phyloP scores from a whole-genome alignment of 352 stramenopile species.

The Pythium aphanidermatum region DNA sequence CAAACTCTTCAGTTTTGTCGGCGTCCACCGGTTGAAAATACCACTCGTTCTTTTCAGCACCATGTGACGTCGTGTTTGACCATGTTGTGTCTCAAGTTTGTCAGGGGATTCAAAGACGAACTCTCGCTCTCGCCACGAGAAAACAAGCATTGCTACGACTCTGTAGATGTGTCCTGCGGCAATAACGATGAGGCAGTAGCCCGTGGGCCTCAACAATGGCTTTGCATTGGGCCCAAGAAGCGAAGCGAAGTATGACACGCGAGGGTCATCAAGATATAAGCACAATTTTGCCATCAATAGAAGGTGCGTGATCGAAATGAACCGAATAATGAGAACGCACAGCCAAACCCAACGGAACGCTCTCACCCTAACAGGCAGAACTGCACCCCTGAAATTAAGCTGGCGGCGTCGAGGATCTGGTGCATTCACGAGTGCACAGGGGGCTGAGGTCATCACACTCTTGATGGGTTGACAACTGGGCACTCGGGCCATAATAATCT shows the following conservation, averaged over 20 bases:
- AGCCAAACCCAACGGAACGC: slow-evolving; percentile 1
- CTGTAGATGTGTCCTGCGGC: neutral
- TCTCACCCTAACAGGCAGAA: neutral
- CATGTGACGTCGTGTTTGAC: no score
- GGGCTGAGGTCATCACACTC: no score
- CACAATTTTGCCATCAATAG: neutral
- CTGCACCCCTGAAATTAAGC: no score
- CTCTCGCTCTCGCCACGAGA: neutral
- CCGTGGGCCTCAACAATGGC: neutral
- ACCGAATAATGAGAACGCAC: neutral
- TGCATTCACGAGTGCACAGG: no score
- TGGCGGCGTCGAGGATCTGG: no score
- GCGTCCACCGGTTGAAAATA: no score
- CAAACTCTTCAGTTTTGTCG: no score
- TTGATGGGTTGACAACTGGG: no score
- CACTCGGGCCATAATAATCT: no score
- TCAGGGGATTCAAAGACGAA: slow-evolving; percentile 1
- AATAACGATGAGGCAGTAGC: neutral
- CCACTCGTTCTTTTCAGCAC: no score
- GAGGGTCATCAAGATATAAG: slow-evolving; percentile 8
- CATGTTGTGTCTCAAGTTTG: no score
- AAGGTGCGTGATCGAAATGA: neutral
- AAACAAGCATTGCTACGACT: neutral
- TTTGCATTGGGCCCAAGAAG: slow-evolving; percentile 4
- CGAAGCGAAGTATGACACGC: slow-evolving; percentile 11